Conservation (phyloP, 495 filamentous ascomycete genomes). For the Trypethelium eluteriae region DNA sequence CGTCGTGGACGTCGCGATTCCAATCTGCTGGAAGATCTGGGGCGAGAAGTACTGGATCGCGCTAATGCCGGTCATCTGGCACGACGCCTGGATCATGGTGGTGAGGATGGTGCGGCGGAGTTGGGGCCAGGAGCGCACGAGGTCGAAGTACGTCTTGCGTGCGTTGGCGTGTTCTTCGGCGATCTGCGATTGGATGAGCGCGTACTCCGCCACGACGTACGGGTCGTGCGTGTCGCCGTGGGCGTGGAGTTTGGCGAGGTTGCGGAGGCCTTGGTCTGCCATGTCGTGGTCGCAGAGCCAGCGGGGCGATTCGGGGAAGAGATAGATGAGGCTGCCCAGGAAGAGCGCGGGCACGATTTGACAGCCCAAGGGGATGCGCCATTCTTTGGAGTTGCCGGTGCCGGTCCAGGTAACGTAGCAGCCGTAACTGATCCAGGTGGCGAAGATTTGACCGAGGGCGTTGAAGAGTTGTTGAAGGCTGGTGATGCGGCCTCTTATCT, state of each 20-base stretch:
- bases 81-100: constrained; percentile 33
- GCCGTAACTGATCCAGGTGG: constrained; percentile 34
- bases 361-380: constrained; percentile 25
- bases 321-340: constrained; percentile 24
- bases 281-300: constrained; percentile 32
- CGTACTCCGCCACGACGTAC: constrained; percentile 32
- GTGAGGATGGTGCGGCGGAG: constrained; percentile 28
- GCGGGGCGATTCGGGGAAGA: constrained; percentile 32
- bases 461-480: constrained; percentile 27
- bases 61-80: constrained; percentile 32
- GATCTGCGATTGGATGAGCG: constrained; percentile 27
- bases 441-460: constrained; percentile 25
- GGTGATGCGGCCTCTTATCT: constrained; percentile 28
- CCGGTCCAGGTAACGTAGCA: constrained; percentile 23
- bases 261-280: constrained; percentile 27
- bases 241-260: constrained; percentile 31
- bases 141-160: constrained; percentile 23
- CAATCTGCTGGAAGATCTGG: constrained; percentile 59
- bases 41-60: constrained; percentile 55
- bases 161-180: constrained; percentile 23
- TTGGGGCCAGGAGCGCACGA: constrained; percentile 25
- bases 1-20: constrained; percentile 45
- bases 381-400: constrained; percentile 23
- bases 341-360: constrained; percentile 27
- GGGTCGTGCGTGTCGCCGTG: constrained; percentile 29